Percentiles rank a stretch among this genome's conserved stretches.
These are phyloP conservation scores for Sesbania bispinosa DNA, from an alignment of 306 rosid genomes.

Conservation along the genomic window DNA sequence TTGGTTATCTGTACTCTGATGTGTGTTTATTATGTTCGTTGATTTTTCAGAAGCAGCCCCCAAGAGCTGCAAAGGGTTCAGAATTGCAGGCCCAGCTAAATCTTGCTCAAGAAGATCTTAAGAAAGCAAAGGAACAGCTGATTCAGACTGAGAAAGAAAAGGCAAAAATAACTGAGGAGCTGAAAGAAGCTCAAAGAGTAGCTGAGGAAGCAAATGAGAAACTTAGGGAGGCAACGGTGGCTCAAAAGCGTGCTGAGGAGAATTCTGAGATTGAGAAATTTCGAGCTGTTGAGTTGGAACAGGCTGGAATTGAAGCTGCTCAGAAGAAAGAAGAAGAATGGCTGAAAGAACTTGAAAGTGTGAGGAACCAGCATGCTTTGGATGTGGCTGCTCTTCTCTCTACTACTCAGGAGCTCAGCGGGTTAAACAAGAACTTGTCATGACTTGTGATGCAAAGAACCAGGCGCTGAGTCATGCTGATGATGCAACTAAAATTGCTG, in stretches of 20 bases:
- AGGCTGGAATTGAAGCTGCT: slow-evolving; percentile 83
- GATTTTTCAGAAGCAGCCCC: slow-evolving; percentile 58
- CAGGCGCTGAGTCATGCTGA: slow-evolving; percentile 92
- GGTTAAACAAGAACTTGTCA: slow-evolving; percentile 67
- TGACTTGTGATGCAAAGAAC: slow-evolving; percentile 91
- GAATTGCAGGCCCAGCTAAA: slow-evolving; percentile 70
- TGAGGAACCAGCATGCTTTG: slow-evolving; percentile 78
- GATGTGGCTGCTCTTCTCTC: slow-evolving; percentile 81
- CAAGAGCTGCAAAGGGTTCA: slow-evolving; percentile 59
- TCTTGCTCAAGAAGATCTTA: slow-evolving; percentile 77
- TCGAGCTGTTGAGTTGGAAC: slow-evolving; percentile 91
- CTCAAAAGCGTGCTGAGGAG: slow-evolving; percentile 86
- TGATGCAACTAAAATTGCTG: slow-evolving; percentile 88
- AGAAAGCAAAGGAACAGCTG: slow-evolving; percentile 83
- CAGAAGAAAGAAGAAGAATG: slow-evolving; percentile 88
- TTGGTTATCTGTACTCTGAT: slow-evolving; percentile 17
- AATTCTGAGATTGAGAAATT: slow-evolving; percentile 93
- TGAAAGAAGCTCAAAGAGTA: slow-evolving; percentile 73
- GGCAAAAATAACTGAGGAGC: slow-evolving; percentile 59
- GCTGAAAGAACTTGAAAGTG: slow-evolving; percentile 78
- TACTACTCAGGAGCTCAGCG: slow-evolving; percentile 81
- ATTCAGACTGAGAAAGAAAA: slow-evolving; percentile 69
- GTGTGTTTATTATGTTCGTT: slow-evolving; percentile 21
- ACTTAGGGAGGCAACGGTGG: slow-evolving; percentile 81
- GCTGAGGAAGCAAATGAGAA: slow-evolving; percentile 84